Percentiles rank a stretch among this genome's conserved stretches.
Conservation (phyloP, 2,329 filamentous ascomycete genomes). For the Escovopsis sp. region DNA sequence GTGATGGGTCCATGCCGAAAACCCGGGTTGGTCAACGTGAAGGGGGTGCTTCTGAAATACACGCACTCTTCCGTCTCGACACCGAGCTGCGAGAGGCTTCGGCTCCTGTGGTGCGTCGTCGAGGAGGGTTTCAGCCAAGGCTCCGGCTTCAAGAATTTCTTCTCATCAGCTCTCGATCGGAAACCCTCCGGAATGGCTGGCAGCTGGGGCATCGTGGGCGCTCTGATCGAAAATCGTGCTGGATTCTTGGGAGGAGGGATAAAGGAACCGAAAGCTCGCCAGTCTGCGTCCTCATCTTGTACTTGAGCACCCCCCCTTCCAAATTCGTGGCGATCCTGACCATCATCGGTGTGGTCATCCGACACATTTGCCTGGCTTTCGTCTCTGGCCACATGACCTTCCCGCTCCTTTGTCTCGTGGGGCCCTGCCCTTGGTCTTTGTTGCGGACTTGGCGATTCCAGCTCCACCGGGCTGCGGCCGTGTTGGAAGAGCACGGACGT, state of each 20-base stretch:
- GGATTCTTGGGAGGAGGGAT: constrained; percentile 11
- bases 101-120: constrained; percentile 2
- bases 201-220: constrained; percentile 6
- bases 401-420: not conserved
- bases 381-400: not conserved
- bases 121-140: too few relatives aligned
- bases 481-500: constrained; percentile 1
- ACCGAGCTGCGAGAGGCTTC: constrained; percentile 14
- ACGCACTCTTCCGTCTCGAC: constrained; percentile 27
- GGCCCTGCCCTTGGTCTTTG: not conserved
- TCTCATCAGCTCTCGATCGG: constrained; percentile 6
- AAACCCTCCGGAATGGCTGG: constrained; percentile 14
- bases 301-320: not conserved
- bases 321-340: not conserved
- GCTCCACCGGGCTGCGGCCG: not conserved
- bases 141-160: constrained; percentile 1
- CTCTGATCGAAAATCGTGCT: constrained; percentile 6
- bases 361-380: not conserved
- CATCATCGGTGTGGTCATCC: not conserved
- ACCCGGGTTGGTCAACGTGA: constrained; percentile 31
- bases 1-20: constrained; percentile 43
- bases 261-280: not conserved
- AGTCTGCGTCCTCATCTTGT: not conserved
- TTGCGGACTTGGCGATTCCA: not conserved
- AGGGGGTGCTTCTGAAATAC: constrained; percentile 33